Evolutionary conservation across 768 basidiomycete species (phyloP).

Genomic region (Sarcodon aspratus): DNA sequence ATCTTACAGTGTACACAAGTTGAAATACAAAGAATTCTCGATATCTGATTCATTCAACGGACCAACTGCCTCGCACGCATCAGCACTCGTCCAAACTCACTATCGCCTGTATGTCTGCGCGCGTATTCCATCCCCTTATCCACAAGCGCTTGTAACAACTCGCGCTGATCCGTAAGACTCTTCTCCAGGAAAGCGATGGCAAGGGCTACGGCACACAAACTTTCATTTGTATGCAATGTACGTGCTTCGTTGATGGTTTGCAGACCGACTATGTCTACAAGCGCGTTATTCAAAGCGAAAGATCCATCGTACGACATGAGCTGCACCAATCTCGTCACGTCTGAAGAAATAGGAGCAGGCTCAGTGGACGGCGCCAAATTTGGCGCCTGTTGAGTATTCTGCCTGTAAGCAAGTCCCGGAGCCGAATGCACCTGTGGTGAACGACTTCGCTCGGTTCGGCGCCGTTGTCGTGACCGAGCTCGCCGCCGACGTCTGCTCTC

Average conservation of each 20-base stretch:
- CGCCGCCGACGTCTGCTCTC: background rate
- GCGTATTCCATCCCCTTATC: conserved; percentile 33
- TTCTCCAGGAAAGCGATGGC: conserved; percentile 33
- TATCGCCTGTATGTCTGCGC: background rate
- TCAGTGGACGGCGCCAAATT: conserved; percentile 9
- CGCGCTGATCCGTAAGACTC: conserved; percentile 23
- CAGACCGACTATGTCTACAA: conserved; percentile 26
- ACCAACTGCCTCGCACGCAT: background rate
- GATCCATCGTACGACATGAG: conserved; percentile 38
- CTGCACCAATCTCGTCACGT: conserved; percentile 24
- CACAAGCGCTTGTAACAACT: conserved; percentile 28
- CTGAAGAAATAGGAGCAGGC: conserved; percentile 8
- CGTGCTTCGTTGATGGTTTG: conserved; percentile 19
- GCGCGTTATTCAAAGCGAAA: conserved; percentile 21
- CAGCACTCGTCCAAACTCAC: background rate
- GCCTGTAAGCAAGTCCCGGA: background rate
- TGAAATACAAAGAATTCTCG: too few relatives aligned
- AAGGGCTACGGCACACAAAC: conserved; percentile 38
- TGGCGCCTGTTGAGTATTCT: conserved; percentile 22
- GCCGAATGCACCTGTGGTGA: conserved; percentile 13
- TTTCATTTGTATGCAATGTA: conserved; percentile 18
- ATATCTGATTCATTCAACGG: too few relatives aligned
- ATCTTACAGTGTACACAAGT: too few relatives aligned
- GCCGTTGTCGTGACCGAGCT: conserved; percentile 12
- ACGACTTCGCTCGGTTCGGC: conserved; percentile 13